Evolutionary conservation across 345 rosid species (phyloP).

Genomic region (Acer campestre): DNA sequence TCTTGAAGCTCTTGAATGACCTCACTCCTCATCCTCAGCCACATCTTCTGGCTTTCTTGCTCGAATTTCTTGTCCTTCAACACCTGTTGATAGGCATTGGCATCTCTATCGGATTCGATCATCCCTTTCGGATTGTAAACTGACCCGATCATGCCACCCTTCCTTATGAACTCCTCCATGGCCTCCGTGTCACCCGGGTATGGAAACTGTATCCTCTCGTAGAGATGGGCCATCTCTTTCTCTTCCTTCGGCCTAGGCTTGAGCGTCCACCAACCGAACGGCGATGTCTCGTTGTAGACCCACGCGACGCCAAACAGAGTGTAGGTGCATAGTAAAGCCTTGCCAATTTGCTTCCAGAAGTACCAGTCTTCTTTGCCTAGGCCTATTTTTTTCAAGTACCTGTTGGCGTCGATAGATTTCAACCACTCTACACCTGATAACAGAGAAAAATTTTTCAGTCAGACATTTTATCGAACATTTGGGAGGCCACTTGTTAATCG

Average conservation of each 20-base stretch:
- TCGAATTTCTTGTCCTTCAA: conserved; percentile 75
- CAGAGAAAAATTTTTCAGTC: background rate
- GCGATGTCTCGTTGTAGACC: conserved; percentile 81
- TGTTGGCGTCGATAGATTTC: conserved; percentile 53
- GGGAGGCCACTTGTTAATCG: background rate
- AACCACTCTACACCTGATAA: conserved; percentile 53
- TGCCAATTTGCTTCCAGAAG: conserved; percentile 85
- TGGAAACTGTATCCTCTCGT: conserved; percentile 77
- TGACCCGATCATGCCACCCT: conserved; percentile 82
- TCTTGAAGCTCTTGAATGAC: conserved; percentile 81
- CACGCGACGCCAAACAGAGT: conserved; percentile 65
- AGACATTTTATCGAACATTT: conserved; percentile 35
- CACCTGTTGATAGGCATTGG: conserved; percentile 52
- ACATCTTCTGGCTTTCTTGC: conserved; percentile 73
- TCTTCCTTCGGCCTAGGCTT: conserved; percentile 89
- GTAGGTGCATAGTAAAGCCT: conserved; percentile 77
- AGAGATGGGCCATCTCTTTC: conserved; percentile 69
- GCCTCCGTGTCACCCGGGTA: conserved; percentile 89
- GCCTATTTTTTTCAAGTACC: conserved; percentile 67
- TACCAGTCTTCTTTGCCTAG: conserved; percentile 63
- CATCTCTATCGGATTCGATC: conserved; percentile 55
- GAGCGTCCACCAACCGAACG: conserved; percentile 92
- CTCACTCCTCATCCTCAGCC: conserved; percentile 91
- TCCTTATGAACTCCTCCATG: conserved; percentile 84
- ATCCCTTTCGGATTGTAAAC: conserved; percentile 73